Base-by-base conservation (phyloP, 164 flowering plant genomes). In the Dillenia suffruticosa region DNA sequence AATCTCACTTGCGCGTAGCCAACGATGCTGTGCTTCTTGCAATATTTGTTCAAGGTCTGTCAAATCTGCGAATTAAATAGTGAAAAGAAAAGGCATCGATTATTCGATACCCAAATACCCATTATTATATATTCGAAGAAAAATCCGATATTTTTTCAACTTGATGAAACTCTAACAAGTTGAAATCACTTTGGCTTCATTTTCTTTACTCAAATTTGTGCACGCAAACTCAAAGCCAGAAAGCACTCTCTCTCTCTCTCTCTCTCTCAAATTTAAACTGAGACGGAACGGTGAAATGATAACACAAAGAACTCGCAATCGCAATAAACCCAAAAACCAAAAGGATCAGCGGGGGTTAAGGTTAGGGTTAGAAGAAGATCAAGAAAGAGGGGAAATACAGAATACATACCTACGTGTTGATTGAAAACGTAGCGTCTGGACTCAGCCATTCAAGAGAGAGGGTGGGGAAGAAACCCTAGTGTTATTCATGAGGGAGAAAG, bases 1-100 rank as follows among this genome's bases (percentile, higher is more conserved):
- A 40, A 87, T 76, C 72, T 87, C 92, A 68, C 65, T 62, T 0
- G 92, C 85, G 3, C 89, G 86, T n/a, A 84, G 84, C 92, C 92
- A 87, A 15, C 92, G 81, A 50, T 73, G 62, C 24, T 73, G 73
- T 32, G 92, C 88, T 72, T 87, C 89, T 44, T 57, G 19, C 57
- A 80, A 54, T 72, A 84, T 83, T 75, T 80, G 82, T 46, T 44
- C 56, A 51, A 86, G 70, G 62, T 79, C 91, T 83, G 77, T 71
- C 44, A 58, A 57, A 65, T 45, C 59, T 16, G 61, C n/a, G 32
- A 45, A 19, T 63, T 52, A 44, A 43, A 62, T 4, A 52, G 9
- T 54, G 0, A 5, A 47, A 4, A 17, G 46, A 45, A 56, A 51
- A 32, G 5, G 6, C 40, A 4, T 32, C 6, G 40, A 32, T 32